phyloP scores from a whole-genome alignment of 352 stramenopile genomes.

The Aphanomyces astaci region DNA sequence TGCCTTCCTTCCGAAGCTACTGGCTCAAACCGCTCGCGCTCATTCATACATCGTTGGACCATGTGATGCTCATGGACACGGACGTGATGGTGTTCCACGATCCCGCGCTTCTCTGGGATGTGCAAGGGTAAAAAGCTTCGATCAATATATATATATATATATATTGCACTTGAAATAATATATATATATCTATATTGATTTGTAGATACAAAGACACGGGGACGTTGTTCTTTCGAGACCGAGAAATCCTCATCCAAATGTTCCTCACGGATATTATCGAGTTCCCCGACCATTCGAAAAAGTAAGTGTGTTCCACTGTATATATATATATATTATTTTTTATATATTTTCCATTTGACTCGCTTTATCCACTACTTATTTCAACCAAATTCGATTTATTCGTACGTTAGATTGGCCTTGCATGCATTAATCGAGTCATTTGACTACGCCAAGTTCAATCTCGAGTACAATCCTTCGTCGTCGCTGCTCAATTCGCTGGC shows the following conservation, averaged over 20 bases:
- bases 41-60: conserved; percentile 37
- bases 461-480: conserved; percentile 4
- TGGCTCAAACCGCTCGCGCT: conserved; percentile 30
- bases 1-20: conserved; percentile 7
- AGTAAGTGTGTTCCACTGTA: too few relatives aligned
- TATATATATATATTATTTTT: too few relatives aligned
- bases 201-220: conserved; percentile 18
- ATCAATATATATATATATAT: neutral
- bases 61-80: conserved; percentile 51
- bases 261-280: conserved; percentile 41
- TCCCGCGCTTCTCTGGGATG: conserved; percentile 33
- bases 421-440: conserved; percentile 15
- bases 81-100: conserved; percentile 44
- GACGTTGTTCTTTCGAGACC: conserved; percentile 16
- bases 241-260: conserved; percentile 37
- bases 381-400: too few relatives aligned
- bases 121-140: conserved; percentile 17
- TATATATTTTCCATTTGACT: too few relatives aligned
- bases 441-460: conserved; percentile 9
- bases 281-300: neutral
- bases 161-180: neutral
- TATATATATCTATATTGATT: neutral
- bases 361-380: too few relatives aligned
- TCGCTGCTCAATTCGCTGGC: conserved; percentile 38
- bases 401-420: neutral